A percentile compares a stretch with the other conserved stretches of the same genome.
These are phyloP conservation scores for Canariomyces notabilis DNA, from an alignment of 2,329 filamentous ascomycete genomes.

Conservation along the genomic window DNA sequence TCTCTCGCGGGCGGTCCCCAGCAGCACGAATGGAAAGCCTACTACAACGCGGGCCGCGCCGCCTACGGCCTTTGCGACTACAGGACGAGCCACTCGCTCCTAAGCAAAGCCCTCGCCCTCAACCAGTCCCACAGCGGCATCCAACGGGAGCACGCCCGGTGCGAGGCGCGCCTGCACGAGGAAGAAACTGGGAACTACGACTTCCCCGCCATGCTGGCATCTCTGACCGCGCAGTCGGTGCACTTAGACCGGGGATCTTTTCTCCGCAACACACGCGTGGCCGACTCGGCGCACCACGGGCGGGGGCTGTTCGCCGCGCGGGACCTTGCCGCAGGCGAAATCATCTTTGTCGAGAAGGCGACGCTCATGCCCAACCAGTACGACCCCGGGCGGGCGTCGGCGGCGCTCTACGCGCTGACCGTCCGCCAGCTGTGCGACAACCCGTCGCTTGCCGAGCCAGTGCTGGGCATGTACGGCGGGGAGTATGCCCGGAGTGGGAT, in stretches of 20 bases:
- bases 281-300: conserved; percentile 32
- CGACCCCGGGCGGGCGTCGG: conserved; percentile 36
- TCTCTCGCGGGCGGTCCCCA: conserved; percentile 21
- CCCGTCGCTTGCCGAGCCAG: conserved; percentile 31
- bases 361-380: conserved; percentile 38
- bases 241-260: conserved; percentile 34
- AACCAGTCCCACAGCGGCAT: conserved; percentile 21
- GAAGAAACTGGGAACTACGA: conserved; percentile 28
- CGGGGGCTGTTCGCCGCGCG: conserved; percentile 39
- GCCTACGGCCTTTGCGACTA: conserved; percentile 34
- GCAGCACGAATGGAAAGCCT: conserved; percentile 30
- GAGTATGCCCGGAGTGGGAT: conserved; percentile 25
- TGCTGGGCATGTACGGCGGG: conserved; percentile 34
- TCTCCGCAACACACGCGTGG: conserved; percentile 30
- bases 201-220: conserved; percentile 26
- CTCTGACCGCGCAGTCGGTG: conserved; percentile 16
- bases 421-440: conserved; percentile 37
- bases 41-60: conserved; percentile 32
- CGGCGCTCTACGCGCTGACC: conserved; percentile 39
- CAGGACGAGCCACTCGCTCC: conserved; percentile 20
- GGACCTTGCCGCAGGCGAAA: conserved; percentile 34
- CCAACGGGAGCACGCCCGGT: conserved; percentile 24
- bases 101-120: conserved; percentile 25
- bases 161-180: conserved; percentile 25
- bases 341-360: conserved; percentile 41